A percentile compares a stretch with the other conserved stretches of the same genome.
phyloP scores from a whole-genome alignment of 257 asterid genomes.

The Rehmannia glutinosa region DNA sequence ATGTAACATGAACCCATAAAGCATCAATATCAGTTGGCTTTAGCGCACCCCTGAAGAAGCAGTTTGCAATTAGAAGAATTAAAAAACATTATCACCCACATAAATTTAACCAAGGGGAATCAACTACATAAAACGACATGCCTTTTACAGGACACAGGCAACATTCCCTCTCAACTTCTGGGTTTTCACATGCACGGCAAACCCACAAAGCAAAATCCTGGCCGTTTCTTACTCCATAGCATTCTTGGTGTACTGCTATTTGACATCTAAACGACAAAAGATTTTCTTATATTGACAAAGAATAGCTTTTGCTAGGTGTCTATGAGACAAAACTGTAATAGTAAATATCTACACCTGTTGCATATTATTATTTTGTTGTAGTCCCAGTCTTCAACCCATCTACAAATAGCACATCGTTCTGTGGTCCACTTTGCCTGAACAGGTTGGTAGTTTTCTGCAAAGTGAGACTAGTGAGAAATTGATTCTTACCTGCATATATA shows the following conservation, averaged over 20 bases:
- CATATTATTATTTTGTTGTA: conserved; percentile 92
- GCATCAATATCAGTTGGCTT: conserved; percentile 81
- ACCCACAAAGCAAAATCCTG: conserved; percentile 92
- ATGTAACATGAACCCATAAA: conserved; percentile 92
- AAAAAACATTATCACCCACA: conserved; percentile 5
- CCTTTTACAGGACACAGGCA: conserved; percentile 98
- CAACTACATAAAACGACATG: conserved; percentile 25
- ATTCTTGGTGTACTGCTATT: conserved; percentile 96
- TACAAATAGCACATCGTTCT: conserved; percentile 93
- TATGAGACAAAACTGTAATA: conserved; percentile 9
- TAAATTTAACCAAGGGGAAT: background rate
- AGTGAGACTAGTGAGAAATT: conserved; percentile 19
- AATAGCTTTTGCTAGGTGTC: conserved; percentile 6
- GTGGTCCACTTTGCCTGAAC: conserved; percentile 86
- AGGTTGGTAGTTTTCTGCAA: conserved; percentile 68
- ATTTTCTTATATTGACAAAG: background rate
- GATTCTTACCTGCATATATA: background rate
- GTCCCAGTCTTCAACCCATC: conserved; percentile 99
- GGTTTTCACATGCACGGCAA: conserved; percentile 94
- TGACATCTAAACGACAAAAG: conserved; percentile 66
- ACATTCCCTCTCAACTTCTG: conserved; percentile 77
- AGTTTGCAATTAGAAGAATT: conserved; percentile 13
- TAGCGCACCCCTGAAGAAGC: conserved; percentile 85
- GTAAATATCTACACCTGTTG: conserved; percentile 64
- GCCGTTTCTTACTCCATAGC: conserved; percentile 67